Conservation (phyloP, 495 filamentous ascomycete species). For the Aspergillus carlsbadensis region DNA sequence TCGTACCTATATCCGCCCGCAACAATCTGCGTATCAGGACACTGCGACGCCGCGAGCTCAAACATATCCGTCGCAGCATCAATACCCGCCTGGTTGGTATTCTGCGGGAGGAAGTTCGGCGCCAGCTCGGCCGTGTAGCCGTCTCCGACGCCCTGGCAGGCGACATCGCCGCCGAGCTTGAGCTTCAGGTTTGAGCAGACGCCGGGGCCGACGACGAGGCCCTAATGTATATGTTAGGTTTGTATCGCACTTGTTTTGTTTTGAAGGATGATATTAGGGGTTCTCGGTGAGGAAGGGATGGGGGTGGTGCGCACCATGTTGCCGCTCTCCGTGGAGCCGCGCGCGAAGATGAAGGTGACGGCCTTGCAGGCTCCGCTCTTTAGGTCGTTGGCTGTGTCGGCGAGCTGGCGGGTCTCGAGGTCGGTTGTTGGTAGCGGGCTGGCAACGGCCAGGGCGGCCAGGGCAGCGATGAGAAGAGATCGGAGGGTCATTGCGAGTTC, state of each 20-base stretch:
- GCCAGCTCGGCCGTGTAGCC: conserved; percentile 23
- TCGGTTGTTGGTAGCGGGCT: conserved; percentile 5
- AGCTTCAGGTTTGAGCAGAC: conserved; percentile 34
- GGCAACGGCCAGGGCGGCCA: conserved; percentile 17
- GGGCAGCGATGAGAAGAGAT: conserved; percentile 15
- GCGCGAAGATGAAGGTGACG: conserved; percentile 53
- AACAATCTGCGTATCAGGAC: conserved; percentile 56
- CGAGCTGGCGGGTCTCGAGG: conserved; percentile 9
- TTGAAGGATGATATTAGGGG: too few species aligned
- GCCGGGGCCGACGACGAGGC: conserved; percentile 37
- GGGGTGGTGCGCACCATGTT: conserved; percentile 58
- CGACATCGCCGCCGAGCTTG: conserved; percentile 28
- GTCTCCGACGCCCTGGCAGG: conserved; percentile 34
- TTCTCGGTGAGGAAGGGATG: too few species aligned
- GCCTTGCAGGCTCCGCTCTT: conserved; percentile 38
- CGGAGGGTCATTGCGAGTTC: background rate
- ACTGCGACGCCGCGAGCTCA: conserved; percentile 36
- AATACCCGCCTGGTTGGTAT: conserved; percentile 32
- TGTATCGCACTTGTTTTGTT: too few species aligned
- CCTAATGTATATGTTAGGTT: conserved; percentile 23
- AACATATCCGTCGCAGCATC: conserved; percentile 33
- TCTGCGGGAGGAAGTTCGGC: conserved; percentile 25
- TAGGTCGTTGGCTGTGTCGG: conserved; percentile 37
- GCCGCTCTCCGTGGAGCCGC: conserved; percentile 49
- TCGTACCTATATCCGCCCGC: conserved; percentile 50